Percentiles rank a stretch among this genome's conserved stretches.
Evolutionary conservation across 83 land plant species (phyloP).

Genomic region (Picea mariana): DNA sequence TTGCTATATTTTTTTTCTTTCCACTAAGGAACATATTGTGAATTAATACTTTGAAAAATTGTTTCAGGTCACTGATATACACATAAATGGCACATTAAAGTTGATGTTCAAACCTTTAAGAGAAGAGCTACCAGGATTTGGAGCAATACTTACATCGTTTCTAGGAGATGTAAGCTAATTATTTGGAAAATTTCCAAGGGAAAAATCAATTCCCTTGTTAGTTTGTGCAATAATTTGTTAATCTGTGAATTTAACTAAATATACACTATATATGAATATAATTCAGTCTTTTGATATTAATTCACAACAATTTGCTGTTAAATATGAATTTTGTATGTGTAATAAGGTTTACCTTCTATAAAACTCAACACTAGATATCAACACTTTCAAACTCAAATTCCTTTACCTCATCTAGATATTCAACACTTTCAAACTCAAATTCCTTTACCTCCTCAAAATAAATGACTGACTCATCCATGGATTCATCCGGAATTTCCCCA

Average conservation of each 20-base stretch:
- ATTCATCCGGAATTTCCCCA: no score
- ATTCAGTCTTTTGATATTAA: no score
- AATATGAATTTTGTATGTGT: constrained; percentile 1
- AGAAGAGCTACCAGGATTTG: constrained; percentile 41
- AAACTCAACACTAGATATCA: not conserved
- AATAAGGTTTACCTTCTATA: not conserved
- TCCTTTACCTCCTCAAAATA: no score
- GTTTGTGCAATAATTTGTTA: no score
- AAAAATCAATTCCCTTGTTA: no score
- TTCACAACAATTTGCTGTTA: not conserved
- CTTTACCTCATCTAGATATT: no score
- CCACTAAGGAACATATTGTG: not conserved
- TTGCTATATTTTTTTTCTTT: not conserved
- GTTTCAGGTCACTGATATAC: constrained; percentile 32
- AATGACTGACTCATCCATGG: no score
- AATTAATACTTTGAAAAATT: not conserved
- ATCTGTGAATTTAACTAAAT: no score
- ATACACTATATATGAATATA: no score
- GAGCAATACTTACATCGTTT: constrained; percentile 39
- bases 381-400: not conserved
- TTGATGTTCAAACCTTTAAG: constrained; percentile 40
- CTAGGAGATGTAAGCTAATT: constrained; percentile 29
- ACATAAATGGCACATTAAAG: constrained; percentile 26
- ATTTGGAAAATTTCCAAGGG: not conserved
- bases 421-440: no score